Evolutionary conservation across 73 alveolate species (phyloP), one percentile per base, ranked within the genome.

Genomic region (Symbiodinium natans): DNA sequence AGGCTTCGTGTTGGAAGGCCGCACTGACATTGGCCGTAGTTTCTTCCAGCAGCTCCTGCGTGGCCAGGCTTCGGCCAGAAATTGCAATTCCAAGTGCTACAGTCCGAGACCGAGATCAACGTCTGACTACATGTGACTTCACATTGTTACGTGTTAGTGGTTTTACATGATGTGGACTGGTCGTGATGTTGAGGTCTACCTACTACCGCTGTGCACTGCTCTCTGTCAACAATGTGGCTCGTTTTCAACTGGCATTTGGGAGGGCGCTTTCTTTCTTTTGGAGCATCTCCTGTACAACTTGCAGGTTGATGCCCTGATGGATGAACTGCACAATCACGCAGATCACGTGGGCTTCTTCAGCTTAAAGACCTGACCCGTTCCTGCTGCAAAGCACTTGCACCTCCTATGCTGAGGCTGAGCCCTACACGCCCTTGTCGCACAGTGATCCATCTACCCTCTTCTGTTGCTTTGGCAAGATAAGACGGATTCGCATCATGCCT

Each of bases 401-500:
- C n/a, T n/a, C n/a, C n/a, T 56, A 31, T 31, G 31, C 19, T 56
- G 75, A 75, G 92, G 92, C 92, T 3, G 92, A 83, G 74, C 92
- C 92, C 9, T 83, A 83, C 43, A 83, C 92, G 92, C 92, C 43
- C 21, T 43, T n/a, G n/a, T 83, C 92, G 38, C 31, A 42, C 41
- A 83, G 41, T 25, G 74, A 41, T 19, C 92, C 92, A 3, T 83
- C 92, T n/a, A 83, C 74, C 43, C 42, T 83, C 38, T 83, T 83
- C 41, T 83, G 92, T 34, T 8, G 25, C 59, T 42, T 15, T 36
- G 92, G 41, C 54, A 31, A 4, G 63, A n/a, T n/a, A n/a, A n/a
- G n/a, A n/a, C n/a, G n/a, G n/a, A n/a, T n/a, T n/a, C n/a, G n/a
- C n/a, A n/a, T n/a, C n/a, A n/a, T n/a, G n/a, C n/a, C n/a, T n/a